Conservation (phyloP, 352 stramenopile genomes). For the Phytophthora citricola region DNA sequence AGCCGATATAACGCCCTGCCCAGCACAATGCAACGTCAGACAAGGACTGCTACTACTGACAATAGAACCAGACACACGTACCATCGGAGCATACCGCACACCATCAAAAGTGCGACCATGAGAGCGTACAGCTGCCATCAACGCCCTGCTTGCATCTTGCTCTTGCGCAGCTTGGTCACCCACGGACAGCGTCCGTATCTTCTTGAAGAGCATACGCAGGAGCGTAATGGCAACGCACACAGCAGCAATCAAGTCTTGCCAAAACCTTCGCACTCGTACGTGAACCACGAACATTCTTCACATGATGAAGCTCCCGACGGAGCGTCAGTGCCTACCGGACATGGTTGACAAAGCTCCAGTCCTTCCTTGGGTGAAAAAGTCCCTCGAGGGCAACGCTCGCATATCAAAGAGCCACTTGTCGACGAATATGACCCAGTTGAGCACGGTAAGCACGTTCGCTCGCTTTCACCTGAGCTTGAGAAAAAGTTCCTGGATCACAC, state of each 20-base stretch:
- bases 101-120: constrained; percentile 53
- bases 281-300: constrained; percentile 59
- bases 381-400: constrained; percentile 41
- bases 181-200: constrained; percentile 35
- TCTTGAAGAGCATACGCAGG: constrained; percentile 35
- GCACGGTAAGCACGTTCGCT: constrained; percentile 41
- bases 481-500: constrained; percentile 46
- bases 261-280: constrained; percentile 60
- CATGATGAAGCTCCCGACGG: constrained; percentile 42
- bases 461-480: constrained; percentile 1
- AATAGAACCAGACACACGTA: constrained; percentile 22
- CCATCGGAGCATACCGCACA: constrained; percentile 50
- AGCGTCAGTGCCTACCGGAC: constrained; percentile 44
- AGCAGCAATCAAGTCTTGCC: constrained; percentile 49
- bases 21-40: constrained; percentile 9
- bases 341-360: constrained; percentile 44
- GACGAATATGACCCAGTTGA: constrained; percentile 40
- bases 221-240: constrained; percentile 25
- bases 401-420: constrained; percentile 41
- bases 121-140: constrained; percentile 55
- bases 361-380: constrained; percentile 52
- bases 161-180: constrained; percentile 42
- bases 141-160: constrained; percentile 46
- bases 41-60: not conserved
- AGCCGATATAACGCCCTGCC: constrained; percentile 41